Evolutionary conservation across 805 yeast species (phyloP), one percentile per base, ranked within the genome.

Genomic region (Suhomyces xylopsoci): DNA sequence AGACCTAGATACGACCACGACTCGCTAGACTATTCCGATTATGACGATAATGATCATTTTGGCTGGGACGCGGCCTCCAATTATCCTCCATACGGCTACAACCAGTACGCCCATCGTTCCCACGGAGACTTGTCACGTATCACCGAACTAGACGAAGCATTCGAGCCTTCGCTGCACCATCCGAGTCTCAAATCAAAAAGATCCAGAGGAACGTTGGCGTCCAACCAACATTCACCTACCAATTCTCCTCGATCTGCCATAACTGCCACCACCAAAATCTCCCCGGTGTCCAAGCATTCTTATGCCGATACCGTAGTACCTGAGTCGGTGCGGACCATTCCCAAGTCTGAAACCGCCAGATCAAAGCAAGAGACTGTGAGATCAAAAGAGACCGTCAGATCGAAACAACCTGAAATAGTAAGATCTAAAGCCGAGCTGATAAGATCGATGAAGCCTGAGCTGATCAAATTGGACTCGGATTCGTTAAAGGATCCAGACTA

Each of bases 401-500:
- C 28, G 4, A 17, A 26, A 28, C 30, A 32, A 28, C 9, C 43
- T 2, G 24, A 12, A 12, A 14, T 22, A 15, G 12, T n/a, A 5
- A 36, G 41, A 17, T 36, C 41, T 10, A 26, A 26, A 19, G 22
- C 36, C 7, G 36, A 30, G 15, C 22, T 38, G 22, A 17, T 24
- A 14, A 24, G 30, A 24, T n/a, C 45, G 26, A 25, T 25, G 7
- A 25, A 25, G 22, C 10, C 36, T 3, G 36, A n/a, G 9, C 24
- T 40, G 24, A 19, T 24, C 10, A 24, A 24, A n/a, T 8, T 3
- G 17, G 22, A 12, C 45, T 12, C 28, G 45, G 40, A 43, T 8
- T 26, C 48, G 14, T 22, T 40, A 8, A 32, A 47, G 17, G 61
- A 62, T 30, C 60, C 64, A 26, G 70, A 72, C 50, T 63, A 56